Base-by-base conservation (phyloP, 148 eudicot species). In the Persicaria maculosa region DNA sequence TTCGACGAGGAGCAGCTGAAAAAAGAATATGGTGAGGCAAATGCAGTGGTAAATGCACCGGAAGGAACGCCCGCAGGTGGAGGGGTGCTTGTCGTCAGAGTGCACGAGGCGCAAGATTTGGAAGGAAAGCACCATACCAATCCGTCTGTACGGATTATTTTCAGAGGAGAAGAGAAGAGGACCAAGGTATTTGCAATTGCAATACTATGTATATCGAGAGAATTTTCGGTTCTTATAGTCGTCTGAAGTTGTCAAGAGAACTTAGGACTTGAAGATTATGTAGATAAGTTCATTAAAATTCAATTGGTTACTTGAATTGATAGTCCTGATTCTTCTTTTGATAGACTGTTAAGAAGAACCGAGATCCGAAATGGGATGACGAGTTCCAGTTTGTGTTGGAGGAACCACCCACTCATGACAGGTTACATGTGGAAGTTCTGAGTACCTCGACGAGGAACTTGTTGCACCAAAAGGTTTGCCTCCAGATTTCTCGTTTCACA, bases 71-170 rank as follows among this genome's bases (percentile, higher is more conserved):
- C 98, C 17, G 78, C 84, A 16, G 89, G 95, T 53, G 97, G 98
- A 59, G 97, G 97, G 47, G 79, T 85, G 50, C 89, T 89, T 78
- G 84, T 89, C 76, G 86, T 90, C 78, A 86, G 72, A 54, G 81
- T 91, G 68, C 93, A 89, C 45, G 93, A 87, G 83, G 97, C 85
- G 74, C 88, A 89, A 80, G 96, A 93, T 80, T 80, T 93, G 52
- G 97, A 93, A 81, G 98, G 98, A 74, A 93, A 93, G 77, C 86
- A 93, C 83, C 98, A 93, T 79, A 89, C 89, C 16, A 93, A 93
- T 79, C 98, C 98, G 16, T 89, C 84, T 77, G 97, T 74, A 14
- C 84, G 94, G 15, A 73, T 93, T 74, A 83, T 84, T 71, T 91
- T 89, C 79, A 86, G 75, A 86, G 98, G 98, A 73, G 93, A 93